phyloP scores from a whole-genome alignment of 306 rosid species.

The Herpetospermum pedunculosum region DNA sequence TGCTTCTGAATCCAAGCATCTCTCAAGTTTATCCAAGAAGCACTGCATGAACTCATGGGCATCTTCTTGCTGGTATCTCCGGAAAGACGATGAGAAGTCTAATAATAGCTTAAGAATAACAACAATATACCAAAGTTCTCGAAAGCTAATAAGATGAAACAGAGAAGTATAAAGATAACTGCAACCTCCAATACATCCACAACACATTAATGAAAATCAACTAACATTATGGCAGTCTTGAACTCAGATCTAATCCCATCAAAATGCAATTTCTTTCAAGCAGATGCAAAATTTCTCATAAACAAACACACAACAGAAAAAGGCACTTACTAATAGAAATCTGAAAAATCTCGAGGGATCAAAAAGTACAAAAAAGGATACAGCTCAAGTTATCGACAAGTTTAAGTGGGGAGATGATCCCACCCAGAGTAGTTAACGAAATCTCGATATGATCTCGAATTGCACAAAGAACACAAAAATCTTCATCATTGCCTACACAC shows the following conservation, averaged over 20 bases:
- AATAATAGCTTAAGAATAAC: conserved; percentile 37
- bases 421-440: conserved; percentile 41
- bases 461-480: conserved; percentile 61
- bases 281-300: not conserved
- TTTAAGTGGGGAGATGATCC: conserved; percentile 31
- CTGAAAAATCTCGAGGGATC: not conserved
- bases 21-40: conserved; percentile 62
- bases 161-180: not conserved
- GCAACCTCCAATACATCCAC: not conserved
- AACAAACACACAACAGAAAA: not conserved
- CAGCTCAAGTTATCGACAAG: conserved; percentile 53
- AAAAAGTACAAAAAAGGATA: conserved; percentile 40
- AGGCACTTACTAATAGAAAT: not conserved
- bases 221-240: not conserved
- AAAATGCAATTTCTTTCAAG: not conserved
- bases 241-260: not conserved
- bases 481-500: conserved; percentile 35
- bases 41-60: conserved; percentile 91
- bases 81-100: conserved; percentile 62
- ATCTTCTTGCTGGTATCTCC: conserved; percentile 75
- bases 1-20: conserved; percentile 22
- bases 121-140: not conserved
- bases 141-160: not conserved
- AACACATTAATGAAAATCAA: not conserved
- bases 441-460: conserved; percentile 34